Base-by-base conservation (phyloP, 768 basidiomycete genomes). In the Podaxis pistillaris region DNA sequence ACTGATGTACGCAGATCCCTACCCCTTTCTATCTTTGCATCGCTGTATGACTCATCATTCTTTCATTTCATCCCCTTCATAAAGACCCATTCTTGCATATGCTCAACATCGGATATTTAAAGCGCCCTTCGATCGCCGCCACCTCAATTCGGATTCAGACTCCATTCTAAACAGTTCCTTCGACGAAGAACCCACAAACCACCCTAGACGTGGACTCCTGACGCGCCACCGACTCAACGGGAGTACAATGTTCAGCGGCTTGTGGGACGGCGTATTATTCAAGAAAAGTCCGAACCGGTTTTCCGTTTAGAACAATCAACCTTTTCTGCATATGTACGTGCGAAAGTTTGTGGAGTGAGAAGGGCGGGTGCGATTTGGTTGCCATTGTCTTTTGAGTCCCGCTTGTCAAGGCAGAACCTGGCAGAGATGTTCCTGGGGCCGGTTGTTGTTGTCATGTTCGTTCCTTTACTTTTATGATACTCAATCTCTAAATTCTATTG, bases 101-200 rank as follows among this genome's bases (percentile, higher is more conserved):
- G 75, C 70, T 4, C 87, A 89, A 59, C 84, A 87, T 70, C 75
- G 72, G 50, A 38, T 79, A 15, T 88, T 88, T 72, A 76, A 70
- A 50, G 73, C 73, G 3, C 79, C 85, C 4, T 88, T 87, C 71
- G 70, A 72, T 37, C 78, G 79, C n/a, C 28, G 41, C 22, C 33
- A 19, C 15, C 54, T 50, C 12, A 38, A 38, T 17, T 38, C 54
- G 11, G 49, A 56, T n/a, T 24, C 33, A 12, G 61, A 54, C 49
- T 70, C 69, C 17, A 8, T 44, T 13, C 52, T 55, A 5, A 41
- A 63, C 30, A 37, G 17, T 8, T 6, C 69, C 68, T 24, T 12
- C 66, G 64, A 19, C 63, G 60, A 3, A 56, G 37, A 24, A 17
- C 6, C 17, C 22, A 38, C 44, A 9, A 8, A 4, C 8, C 11